A percentile compares a stretch with the other conserved stretches of the same genome.
These are phyloP conservation scores for Rhamnella rubrinervis DNA, from an alignment of 331 rosid genomes.

Conservation along the genomic window DNA sequence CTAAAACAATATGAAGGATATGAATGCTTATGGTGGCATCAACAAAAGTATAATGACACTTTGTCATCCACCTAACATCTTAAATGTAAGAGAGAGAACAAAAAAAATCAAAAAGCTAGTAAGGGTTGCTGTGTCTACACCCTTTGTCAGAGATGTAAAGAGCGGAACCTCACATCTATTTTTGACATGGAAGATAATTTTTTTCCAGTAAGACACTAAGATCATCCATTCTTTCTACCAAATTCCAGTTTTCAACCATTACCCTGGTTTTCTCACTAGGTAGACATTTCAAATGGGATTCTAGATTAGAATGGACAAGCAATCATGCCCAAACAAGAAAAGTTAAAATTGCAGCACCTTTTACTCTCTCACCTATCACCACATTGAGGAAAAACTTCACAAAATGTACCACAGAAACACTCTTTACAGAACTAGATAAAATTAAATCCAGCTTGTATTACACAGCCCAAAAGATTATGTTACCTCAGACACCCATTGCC, in stretches of 20 bases:
- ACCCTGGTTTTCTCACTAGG: not conserved
- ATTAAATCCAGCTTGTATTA: constrained; percentile 4
- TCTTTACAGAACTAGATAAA: constrained; percentile 23
- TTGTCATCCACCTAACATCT: too few species aligned
- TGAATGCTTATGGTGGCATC: too few species aligned
- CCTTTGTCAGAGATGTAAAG: too few species aligned
- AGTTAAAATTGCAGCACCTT: not conserved
- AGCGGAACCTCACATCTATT: too few species aligned
- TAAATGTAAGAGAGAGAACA: too few species aligned
- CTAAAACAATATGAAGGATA: too few species aligned
- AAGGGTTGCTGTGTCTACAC: too few species aligned
- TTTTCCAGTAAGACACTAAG: not conserved
- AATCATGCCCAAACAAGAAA: not conserved
- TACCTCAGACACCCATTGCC: constrained; percentile 99
- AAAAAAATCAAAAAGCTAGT: too few species aligned
- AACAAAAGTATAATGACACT: too few species aligned
- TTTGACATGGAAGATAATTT: too few species aligned
- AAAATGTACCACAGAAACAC: not conserved
- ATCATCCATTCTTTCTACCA: not conserved
- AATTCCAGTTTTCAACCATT: not conserved
- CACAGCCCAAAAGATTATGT: constrained; percentile 13
- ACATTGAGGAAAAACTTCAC: constrained; percentile 1
- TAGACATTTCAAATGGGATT: not conserved
- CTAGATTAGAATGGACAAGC: not conserved
- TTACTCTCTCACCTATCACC: not conserved